phyloP scores from a whole-genome alignment of 352 stramenopile species.

The Pythium chondricola region DNA sequence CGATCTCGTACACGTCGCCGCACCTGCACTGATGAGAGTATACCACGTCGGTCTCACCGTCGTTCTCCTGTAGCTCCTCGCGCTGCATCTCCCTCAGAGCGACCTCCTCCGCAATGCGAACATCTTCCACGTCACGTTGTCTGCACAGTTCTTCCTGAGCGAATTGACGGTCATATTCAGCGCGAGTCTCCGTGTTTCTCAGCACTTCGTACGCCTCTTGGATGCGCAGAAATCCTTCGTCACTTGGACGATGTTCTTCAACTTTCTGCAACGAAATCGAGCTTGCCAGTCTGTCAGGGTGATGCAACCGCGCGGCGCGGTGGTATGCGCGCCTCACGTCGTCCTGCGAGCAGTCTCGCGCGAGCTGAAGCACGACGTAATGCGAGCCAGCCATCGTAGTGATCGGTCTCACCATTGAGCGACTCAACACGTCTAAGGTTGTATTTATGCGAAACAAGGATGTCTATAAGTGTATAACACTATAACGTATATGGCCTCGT shows the following conservation, averaged over 20 bases:
- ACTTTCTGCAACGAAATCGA: not conserved
- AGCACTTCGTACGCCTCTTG: slow-evolving; percentile 72
- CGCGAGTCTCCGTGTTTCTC: slow-evolving; percentile 29
- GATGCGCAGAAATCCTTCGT: slow-evolving; percentile 39
- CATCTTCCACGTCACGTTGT: slow-evolving; percentile 33
- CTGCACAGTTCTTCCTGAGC: slow-evolving; percentile 25
- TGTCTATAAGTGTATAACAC: no score
- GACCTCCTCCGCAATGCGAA: slow-evolving; percentile 71
- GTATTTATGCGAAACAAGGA: no score
- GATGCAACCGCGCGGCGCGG: slow-evolving; percentile 39
- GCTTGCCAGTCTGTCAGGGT: slow-evolving; percentile 54
- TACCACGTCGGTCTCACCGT: slow-evolving; percentile 33
- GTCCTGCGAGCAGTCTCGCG: slow-evolving; percentile 33
- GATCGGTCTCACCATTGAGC: slow-evolving; percentile 1
- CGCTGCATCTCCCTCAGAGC: slow-evolving; percentile 33
- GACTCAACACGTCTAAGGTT: no score
- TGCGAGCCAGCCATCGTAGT: slow-evolving; percentile 17
- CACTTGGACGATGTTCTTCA: slow-evolving; percentile 4
- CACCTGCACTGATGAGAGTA: slow-evolving; percentile 65
- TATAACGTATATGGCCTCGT: no score
- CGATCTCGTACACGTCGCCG: slow-evolving; percentile 69
- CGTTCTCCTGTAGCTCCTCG: slow-evolving; percentile 24
- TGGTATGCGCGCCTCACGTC: slow-evolving; percentile 73
- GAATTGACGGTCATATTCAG: slow-evolving; percentile 50
- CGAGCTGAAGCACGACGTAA: slow-evolving; percentile 55